Evolutionary conservation across 2,329 filamentous ascomycete species (phyloP).

Genomic region (Alternaria angustiovoidea): DNA sequence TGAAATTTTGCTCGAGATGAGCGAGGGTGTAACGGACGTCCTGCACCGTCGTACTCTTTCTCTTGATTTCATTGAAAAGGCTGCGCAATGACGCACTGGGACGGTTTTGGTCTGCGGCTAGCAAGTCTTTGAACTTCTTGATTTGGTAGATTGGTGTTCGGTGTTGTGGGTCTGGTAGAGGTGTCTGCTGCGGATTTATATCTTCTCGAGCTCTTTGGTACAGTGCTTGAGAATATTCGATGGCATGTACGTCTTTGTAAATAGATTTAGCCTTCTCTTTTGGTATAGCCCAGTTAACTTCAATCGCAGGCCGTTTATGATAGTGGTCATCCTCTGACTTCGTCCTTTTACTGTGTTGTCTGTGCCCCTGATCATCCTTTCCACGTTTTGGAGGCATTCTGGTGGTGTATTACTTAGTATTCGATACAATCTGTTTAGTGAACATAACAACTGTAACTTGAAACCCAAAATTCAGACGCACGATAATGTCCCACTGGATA

Average conservation of each 20-base stretch:
- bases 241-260: not conserved
- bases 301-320: not conserved
- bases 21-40: not conserved
- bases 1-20: conserved; percentile 2
- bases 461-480: too few species aligned
- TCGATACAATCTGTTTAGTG: not conserved
- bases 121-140: not conserved
- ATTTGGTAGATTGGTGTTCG: conserved; percentile 14
- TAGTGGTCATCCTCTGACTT: not conserved
- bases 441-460: not conserved
- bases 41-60: not conserved
- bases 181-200: not conserved
- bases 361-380: not conserved
- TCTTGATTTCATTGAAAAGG: conserved; percentile 17
- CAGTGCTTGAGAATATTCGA: conserved; percentile 10
- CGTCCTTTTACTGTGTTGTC: not conserved
- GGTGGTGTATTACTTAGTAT: not conserved
- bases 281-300: conserved; percentile 11
- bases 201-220: conserved; percentile 4
- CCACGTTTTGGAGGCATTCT: conserved; percentile 7
- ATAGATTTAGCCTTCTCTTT: conserved; percentile 1
- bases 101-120: not conserved
- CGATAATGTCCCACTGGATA: not conserved
- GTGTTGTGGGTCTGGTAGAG: conserved; percentile 11
- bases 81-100: conserved; percentile 9